Evolutionary conservation across 1,284 basidiomycete species (phyloP).

Genomic region (Marasmius fiardii): DNA sequence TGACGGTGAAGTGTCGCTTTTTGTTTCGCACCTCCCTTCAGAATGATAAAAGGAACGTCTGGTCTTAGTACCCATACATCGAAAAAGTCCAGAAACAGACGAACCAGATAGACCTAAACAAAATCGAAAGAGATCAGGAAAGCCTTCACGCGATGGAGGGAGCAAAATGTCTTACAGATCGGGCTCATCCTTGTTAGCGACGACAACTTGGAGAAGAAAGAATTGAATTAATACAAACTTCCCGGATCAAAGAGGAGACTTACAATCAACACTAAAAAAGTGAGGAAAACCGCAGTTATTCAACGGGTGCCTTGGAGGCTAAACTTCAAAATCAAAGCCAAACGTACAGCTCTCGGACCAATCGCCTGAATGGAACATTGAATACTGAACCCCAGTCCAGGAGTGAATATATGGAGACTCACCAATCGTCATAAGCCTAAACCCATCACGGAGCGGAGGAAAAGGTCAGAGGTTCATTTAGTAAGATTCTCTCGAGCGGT

Average conservation of each 20-base stretch:
- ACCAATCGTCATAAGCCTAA: conserved; percentile 35
- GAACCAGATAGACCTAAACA: conserved; percentile 67
- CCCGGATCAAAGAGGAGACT: conserved; percentile 17
- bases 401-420: conserved; percentile 7
- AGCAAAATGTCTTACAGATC: conserved; percentile 68
- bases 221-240: background rate
- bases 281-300: conserved; percentile 2
- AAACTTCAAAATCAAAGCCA: background rate
- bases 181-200: conserved; percentile 58
- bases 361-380: conserved; percentile 45
- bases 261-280: conserved; percentile 61
- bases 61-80: conserved; percentile 23
- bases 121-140: conserved; percentile 10
- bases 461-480: background rate
- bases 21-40: conserved; percentile 81
- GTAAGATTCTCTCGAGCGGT: conserved; percentile 31
- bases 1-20: conserved; percentile 79
- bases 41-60: background rate
- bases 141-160: background rate
- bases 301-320: background rate
- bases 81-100: conserved; percentile 37
- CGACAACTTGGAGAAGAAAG: conserved; percentile 54
- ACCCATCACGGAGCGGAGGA: background rate
- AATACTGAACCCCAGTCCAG: conserved; percentile 1
- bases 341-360: conserved; percentile 74